Evolutionary conservation across 306 rosid species (phyloP), one percentile per base, ranked within the genome.

Genomic region (Bauhinia variegata): DNA sequence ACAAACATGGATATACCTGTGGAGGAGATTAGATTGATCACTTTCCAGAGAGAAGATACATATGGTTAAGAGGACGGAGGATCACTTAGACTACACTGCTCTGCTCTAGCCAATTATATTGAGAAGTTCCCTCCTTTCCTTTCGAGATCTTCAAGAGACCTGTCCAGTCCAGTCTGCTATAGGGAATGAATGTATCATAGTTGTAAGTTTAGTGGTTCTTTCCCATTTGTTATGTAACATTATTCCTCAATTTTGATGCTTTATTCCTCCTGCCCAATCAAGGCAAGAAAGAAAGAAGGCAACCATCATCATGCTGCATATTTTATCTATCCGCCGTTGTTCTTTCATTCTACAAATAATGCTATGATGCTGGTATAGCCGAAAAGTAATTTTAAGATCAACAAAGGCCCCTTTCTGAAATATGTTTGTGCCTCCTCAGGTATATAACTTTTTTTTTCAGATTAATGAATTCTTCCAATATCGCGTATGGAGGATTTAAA

Each of bases 201-300:
- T 47, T 65, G 38, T 47, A 14, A 23, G 54, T 44, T 34, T 50
- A 39, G 12, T 75, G 7, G 10, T 53, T 54, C 38, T 39, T 16
- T 11, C 42, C 63, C 18, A 59, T 74, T 83, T 32, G 9, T 63
- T 53, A 43, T 68, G 82, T 80, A 84, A 68, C 59, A 57, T 74
- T 63, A 75, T 72, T 72, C 72, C 74, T 64, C 87, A 79, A 79
- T 84, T 86, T 89, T 89, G 78, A 34, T 72, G 77, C 63, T 55
- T 23, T 32, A 11, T 52, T 71, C 37, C 37, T 71, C 37, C 37
- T 72, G 65, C 44, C 67, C 53, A 16, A 52, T 49, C 16, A 12
- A 52, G 68, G 55, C 10, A 31, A 52, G 61, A 62, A 60, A 16
- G 49, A 18, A 31, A 52, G 61, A 62, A 60, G n/a, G 48, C 46